These are phyloP conservation scores for Acanthamoeba polyphaga DNA, from an alignment of 208 protist genomes.

Conservation along the genomic window DNA sequence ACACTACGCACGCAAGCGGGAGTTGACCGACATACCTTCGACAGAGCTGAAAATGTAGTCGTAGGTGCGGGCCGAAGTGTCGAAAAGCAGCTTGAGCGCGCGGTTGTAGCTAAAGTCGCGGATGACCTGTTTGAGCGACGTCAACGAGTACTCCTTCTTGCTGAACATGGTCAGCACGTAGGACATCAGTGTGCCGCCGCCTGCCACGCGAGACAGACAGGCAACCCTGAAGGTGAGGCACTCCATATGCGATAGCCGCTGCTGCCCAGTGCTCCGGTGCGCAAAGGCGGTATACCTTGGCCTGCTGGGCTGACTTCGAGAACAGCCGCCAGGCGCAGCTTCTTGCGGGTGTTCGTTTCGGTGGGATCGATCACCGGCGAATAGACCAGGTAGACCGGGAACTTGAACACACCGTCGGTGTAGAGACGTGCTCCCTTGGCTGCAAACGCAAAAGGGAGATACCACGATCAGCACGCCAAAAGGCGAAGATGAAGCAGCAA, in stretches of 20 bases:
- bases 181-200: slow-evolving; percentile 3
- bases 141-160: slow-evolving; percentile 52
- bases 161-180: slow-evolving; percentile 69
- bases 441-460: not conserved
- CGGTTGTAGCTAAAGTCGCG: slow-evolving; percentile 44
- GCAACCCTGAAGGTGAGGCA: too few species aligned
- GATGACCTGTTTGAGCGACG: slow-evolving; percentile 53
- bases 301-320: slow-evolving; percentile 32
- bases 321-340: slow-evolving; percentile 52
- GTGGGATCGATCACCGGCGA: slow-evolving; percentile 41
- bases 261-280: too few species aligned
- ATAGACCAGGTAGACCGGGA: slow-evolving; percentile 45
- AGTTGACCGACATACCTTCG: not conserved
- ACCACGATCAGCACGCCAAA: not conserved
- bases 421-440: slow-evolving; percentile 51
- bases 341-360: not conserved
- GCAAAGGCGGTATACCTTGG: not conserved
- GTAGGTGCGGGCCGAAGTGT: slow-evolving; percentile 52
- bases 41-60: slow-evolving; percentile 73
- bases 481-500: too few species aligned
- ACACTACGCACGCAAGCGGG: too few species aligned
- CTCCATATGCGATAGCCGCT: too few species aligned
- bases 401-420: slow-evolving; percentile 62
- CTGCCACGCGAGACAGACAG: not conserved
- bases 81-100: slow-evolving; percentile 38